Evolutionary conservation across 2,329 filamentous ascomycete species (phyloP).

Genomic region (Apiospora arundinis): DNA sequence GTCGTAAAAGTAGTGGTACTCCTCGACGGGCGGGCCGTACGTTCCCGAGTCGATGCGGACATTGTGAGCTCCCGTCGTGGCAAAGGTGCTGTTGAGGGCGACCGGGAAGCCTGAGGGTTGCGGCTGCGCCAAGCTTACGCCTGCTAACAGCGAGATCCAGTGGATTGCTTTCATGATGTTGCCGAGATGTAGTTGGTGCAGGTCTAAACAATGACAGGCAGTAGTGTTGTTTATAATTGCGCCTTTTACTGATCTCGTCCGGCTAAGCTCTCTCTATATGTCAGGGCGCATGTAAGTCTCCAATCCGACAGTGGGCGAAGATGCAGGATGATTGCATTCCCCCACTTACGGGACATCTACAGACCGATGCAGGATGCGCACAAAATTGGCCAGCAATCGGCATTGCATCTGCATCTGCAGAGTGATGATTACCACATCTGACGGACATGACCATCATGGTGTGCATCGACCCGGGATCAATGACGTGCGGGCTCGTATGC

Average conservation of each 20-base stretch:
- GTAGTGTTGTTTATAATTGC: background rate
- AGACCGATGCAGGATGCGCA: background rate
- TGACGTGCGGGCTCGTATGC: background rate
- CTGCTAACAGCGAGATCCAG: background rate
- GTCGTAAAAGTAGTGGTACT: conserved; percentile 55
- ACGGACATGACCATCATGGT: background rate
- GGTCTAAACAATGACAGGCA: background rate
- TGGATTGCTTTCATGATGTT: background rate
- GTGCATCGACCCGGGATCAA: background rate
- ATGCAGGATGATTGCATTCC: background rate
- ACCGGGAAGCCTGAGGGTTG: conserved; percentile 14
- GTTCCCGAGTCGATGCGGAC: conserved; percentile 53
- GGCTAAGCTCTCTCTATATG: too few species aligned
- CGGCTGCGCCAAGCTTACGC: background rate
- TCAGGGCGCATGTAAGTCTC: too few species aligned
- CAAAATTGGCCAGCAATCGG: background rate
- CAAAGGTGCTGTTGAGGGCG: conserved; percentile 20
- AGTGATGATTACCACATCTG: background rate
- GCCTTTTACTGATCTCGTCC: background rate
- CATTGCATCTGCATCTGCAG: background rate
- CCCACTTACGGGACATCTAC: background rate
- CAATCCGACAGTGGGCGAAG: background rate
- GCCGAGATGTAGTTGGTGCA: background rate
- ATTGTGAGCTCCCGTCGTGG: conserved; percentile 11
- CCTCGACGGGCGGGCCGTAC: conserved; percentile 53